Percentiles rank a stretch among this genome's conserved stretches.
Conservation (phyloP, 257 asterid species). For the Nicotiana obtusifolia region DNA sequence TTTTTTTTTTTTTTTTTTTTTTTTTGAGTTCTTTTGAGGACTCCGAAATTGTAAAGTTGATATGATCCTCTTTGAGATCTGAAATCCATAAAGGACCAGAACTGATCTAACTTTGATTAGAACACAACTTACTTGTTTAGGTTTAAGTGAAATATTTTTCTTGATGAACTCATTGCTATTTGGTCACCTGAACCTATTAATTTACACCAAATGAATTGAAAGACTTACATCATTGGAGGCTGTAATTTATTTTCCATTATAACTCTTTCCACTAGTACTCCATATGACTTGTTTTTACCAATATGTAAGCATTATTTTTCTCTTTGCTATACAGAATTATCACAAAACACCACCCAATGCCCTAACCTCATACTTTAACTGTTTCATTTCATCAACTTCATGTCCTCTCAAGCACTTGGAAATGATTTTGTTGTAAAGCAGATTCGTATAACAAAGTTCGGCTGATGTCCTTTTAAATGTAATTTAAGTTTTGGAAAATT, state of each 20-base stretch:
- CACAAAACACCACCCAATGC: neutral
- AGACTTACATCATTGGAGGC: neutral
- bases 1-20: neutral
- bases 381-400: neutral
- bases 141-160: neutral
- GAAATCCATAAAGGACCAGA: neutral
- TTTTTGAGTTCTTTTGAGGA: neutral
- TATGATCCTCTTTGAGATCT: conserved; percentile 3
- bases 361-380: neutral
- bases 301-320: neutral
- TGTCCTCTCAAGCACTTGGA: neutral
- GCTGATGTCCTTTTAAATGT: neutral
- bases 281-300: neutral
- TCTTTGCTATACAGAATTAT: neutral
- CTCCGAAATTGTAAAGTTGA: neutral
- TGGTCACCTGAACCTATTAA: neutral
- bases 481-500: neutral
- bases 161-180: neutral
- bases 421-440: neutral
- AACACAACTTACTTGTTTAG: neutral
- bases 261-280: neutral
- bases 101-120: neutral
- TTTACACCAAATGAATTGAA: neutral
- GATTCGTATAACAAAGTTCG: neutral
- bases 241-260: neutral